Evolutionary conservation across 1,139 yeast species (phyloP), one percentile per base, ranked within the genome.

Genomic region (Taiozyma sp.): DNA sequence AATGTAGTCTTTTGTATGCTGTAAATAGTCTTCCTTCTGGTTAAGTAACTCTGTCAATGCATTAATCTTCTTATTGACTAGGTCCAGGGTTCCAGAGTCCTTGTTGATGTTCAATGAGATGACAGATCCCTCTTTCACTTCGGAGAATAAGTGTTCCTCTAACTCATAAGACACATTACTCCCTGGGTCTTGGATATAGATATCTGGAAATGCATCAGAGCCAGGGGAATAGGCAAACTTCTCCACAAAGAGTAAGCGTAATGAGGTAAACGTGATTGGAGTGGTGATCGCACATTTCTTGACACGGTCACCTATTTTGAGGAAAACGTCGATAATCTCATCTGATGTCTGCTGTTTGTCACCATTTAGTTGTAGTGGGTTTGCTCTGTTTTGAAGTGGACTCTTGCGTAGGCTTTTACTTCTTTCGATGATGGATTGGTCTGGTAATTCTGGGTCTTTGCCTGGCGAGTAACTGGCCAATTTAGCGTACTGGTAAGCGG

Each of bases 401-500:
- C 57, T 51, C 27, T 56, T 57, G 2, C 55, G 51, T 7, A 51
- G 38, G 23, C 54, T 51, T 30, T 51, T 46, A 22, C 49, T 50
- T 19, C 51, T 51, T 28, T 57, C 59, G 16, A 51, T 43, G 8
- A 57, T 47, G 12, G 61, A 49, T 16, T 53, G 57, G 38, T 56
- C 57, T 2, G 69, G 67, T 2, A 69, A 61, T 10, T 68, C 70
- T 1, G 68, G 65, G 38, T 62, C 66, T 30, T 62, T 56, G 6
- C 62, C 68, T 4, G 75, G 76, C 6, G 75, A 71, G 57, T 71
- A 74, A 57, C 80, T 83, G 0, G 91, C 76, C 27, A 88, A 75
- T 61, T 87, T 88, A 1, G 96, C 92, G 69, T 86, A 87, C 64
- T 93, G 98, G 57, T 91, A 93, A 0, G 97, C 97, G 28, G 97